A percentile compares a stretch with the other conserved stretches of the same genome.
Conservation (phyloP, 2,329 filamentous ascomycete genomes). For the Pseudopithomyces chartarum region DNA sequence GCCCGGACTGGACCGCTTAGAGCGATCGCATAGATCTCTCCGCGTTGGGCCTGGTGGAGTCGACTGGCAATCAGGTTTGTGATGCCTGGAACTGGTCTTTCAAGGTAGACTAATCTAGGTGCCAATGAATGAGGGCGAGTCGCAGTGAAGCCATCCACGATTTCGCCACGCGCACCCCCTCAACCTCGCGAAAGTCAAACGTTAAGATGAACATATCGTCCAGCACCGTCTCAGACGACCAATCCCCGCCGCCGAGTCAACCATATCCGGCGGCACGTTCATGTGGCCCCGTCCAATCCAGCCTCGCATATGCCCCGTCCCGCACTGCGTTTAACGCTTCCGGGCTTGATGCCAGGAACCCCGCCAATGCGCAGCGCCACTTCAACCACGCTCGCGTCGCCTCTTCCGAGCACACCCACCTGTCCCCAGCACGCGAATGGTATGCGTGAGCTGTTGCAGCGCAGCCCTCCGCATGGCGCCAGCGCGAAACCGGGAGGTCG, state of each 20-base stretch:
- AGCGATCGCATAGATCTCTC: no score
- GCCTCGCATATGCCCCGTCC: background rate
- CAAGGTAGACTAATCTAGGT: no score
- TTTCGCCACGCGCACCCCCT: background rate
- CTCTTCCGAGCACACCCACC: background rate
- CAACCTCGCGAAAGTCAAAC: background rate
- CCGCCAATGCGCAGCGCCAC: constrained; percentile 4
- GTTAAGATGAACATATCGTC: background rate
- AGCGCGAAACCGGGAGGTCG: constrained; percentile 1
- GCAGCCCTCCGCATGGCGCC: background rate
- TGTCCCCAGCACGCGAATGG: constrained; percentile 3
- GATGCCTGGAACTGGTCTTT: no score
- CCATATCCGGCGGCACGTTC: background rate
- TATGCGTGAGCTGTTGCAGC: constrained; percentile 5
- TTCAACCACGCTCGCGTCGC: background rate
- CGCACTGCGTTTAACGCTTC: background rate
- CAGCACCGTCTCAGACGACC: background rate
- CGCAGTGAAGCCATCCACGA: background rate
- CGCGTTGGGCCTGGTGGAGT: background rate
- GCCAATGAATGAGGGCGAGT: background rate
- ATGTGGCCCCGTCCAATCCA: background rate
- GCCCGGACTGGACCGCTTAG: no score
- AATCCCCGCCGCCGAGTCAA: background rate
- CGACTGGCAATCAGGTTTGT: no score
- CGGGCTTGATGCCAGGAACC: background rate